phyloP scores from a whole-genome alignment of 2,329 filamentous ascomycete species.

The Fusarium sp. region DNA sequence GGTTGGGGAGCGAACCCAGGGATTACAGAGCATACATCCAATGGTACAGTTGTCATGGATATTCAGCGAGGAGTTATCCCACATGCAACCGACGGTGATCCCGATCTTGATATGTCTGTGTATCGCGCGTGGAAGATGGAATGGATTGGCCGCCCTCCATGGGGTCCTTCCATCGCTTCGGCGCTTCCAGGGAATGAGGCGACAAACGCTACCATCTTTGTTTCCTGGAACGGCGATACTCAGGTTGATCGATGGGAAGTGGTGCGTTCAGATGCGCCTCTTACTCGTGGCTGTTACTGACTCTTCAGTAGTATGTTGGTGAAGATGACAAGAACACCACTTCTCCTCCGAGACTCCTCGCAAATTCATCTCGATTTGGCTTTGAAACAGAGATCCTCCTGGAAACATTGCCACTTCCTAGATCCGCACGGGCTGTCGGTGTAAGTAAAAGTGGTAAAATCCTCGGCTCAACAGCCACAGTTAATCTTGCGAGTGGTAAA shows the following conservation, averaged over 20 bases:
- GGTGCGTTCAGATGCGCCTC: slow-evolving; percentile 9
- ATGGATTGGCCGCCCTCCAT: slow-evolving; percentile 39
- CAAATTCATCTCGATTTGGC: slow-evolving; percentile 33
- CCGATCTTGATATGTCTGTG: slow-evolving; percentile 27
- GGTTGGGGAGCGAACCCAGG: slow-evolving; percentile 65
- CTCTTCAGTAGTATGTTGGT: slow-evolving; percentile 21
- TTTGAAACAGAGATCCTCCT: slow-evolving; percentile 34
- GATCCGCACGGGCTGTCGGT: slow-evolving; percentile 28
- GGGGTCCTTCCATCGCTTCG: slow-evolving; percentile 39
- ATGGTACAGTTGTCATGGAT: slow-evolving; percentile 46
- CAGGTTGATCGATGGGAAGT: slow-evolving; percentile 37
- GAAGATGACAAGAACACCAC: slow-evolving; percentile 32
- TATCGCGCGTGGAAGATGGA: slow-evolving; percentile 42
- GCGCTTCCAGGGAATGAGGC: slow-evolving; percentile 7
- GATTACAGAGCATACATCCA: slow-evolving; percentile 53
- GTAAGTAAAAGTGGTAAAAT: slow-evolving; percentile 29
- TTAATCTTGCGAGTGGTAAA: slow-evolving; percentile 32
- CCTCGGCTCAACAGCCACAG: slow-evolving; percentile 29
- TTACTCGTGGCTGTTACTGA: not conserved
- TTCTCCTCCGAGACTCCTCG: slow-evolving; percentile 11
- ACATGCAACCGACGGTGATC: slow-evolving; percentile 41
- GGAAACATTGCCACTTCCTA: not conserved
- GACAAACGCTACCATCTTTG: slow-evolving; percentile 27
- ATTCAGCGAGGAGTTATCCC: slow-evolving; percentile 55
- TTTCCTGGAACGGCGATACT: slow-evolving; percentile 44